Base-by-base conservation (phyloP, 495 filamentous ascomycete genomes). In the Trichoderma virens region DNA sequence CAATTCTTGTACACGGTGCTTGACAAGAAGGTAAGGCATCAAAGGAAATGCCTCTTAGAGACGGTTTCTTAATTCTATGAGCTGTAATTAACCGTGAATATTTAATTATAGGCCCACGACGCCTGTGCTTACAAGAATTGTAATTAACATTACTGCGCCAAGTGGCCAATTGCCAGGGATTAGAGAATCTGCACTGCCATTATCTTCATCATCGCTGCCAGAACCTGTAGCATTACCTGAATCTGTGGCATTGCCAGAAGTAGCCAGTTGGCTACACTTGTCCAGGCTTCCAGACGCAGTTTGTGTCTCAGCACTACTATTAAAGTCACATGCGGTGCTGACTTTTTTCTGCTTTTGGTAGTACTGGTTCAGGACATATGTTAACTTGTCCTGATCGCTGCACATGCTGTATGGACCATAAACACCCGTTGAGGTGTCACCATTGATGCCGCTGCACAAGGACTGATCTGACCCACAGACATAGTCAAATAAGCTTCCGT, bases 351-450 rank as follows among this genome's bases (percentile, higher is more conserved):
- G 87, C 70, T 79, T 78, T n/a, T 80, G 73, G 76, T 93, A 94
- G 80, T 96, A 98, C 65, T 77, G 67, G 77, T 96, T 87, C 66
- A 97, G 80, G 35, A 86, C 89, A 71, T 86, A 96, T 60, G 86
- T 87, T 23, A 98, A 85, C 76, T 94, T 83, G 74, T 96, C 81
- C 67, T 80, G 84, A 67, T 85, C 65, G 68, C 81, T 82, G 81
- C 94, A 98, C 90, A 96, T 95, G 75, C 86, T 85, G 79, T 92
- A 98, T 5, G 90, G 86, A 60, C 94, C 94, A 72, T 95, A 98
- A 25, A 77, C 78, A 60, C 92, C 94, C 25, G 81, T 84, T 54
- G 84, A 85, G 16, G 79, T 82, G 73, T 97, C 90, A 67, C 81
- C 76, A 47, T 73, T 74, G 72, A 98, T 88, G 45, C 91, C 93